Base-by-base conservation (phyloP, 129 eudicot genomes). In the Chrysanthemum makinoi region DNA sequence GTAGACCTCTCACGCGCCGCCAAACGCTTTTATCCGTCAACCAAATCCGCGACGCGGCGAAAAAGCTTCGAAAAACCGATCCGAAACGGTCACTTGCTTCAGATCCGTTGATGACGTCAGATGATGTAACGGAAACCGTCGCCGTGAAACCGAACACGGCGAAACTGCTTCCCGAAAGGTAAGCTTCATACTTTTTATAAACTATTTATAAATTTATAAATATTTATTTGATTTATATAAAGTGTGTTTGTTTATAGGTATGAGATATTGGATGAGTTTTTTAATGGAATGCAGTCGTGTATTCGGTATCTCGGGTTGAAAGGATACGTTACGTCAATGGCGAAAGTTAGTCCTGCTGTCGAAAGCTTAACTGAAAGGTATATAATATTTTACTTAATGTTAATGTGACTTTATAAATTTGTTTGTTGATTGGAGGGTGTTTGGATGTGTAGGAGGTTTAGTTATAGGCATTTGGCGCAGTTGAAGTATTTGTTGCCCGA, bases 351-450 rank as follows among this genome's bases (percentile, higher is more conserved):
- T 50, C 79, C 78, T 51, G 76, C 74, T 65, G 77, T 95, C 6
- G 85, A 83, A 75, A 80, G 79, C 68, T 83, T 95, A 77, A 86
- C 94, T 0, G 91, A 86, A 52, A 90, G 97, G 99, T 90, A 87
- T 35, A 0, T n/a, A n/a, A n/a, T n/a, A n/a, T n/a, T 52, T 52
- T 15, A 12, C 50, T 6, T 18, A 24, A 26, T 49, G 56, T 57
- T 35, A 46, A 58, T 50, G 59, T 14, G 9, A 18, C 11, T 43
- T 5, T 56, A 0, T 35, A 33, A 12, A 26, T 12, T 12, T 16
- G 60, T 78, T 18, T 61, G 30, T 8, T 35, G 17, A 43, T 14
- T 54, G 19, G 57, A 10, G 52, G 50, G 18, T 24, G 2, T 30
- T 15, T 14, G 19, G 18, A 52, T 53, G 0, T 83, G 2, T 74